Percentiles rank a stretch among this genome's conserved stretches.
Evolutionary conservation across 148 eudicot species (phyloP).

Genomic region (Pharnaceum exiguum): DNA sequence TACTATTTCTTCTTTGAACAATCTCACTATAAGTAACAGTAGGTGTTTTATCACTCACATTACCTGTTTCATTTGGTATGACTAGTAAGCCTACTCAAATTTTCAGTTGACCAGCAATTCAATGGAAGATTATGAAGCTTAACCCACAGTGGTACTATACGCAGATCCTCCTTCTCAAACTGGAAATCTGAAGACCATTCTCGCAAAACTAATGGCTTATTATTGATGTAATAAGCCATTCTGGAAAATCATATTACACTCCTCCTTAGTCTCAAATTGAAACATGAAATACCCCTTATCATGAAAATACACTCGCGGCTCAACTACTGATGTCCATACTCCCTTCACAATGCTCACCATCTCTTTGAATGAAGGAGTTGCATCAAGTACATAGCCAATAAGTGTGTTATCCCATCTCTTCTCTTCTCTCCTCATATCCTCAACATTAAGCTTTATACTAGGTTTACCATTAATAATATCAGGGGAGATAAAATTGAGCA

Average conservation of each 20-base stretch:
- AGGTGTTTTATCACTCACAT: too few species aligned
- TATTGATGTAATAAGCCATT: neutral
- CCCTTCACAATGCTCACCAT: neutral
- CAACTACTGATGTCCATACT: neutral
- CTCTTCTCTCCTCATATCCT: too few species aligned
- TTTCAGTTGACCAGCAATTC: neutral
- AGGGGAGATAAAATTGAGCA: too few species aligned
- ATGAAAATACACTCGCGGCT: neutral
- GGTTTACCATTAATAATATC: too few species aligned
- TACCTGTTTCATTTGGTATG: too few species aligned
- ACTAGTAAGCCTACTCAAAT: neutral
- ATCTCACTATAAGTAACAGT: too few species aligned
- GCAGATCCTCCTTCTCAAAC: too few species aligned
- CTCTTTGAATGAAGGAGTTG: too few species aligned
- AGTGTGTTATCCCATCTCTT: too few species aligned
- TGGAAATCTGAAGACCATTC: neutral
- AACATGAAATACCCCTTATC: neutral
- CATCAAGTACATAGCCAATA: too few species aligned
- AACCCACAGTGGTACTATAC: neutral
- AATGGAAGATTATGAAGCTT: neutral
- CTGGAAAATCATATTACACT: neutral
- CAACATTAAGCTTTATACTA: too few species aligned
- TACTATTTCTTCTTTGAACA: too few species aligned
- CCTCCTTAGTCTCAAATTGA: neutral
- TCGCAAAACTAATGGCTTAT: neutral